Percentiles rank a stretch among this genome's conserved stretches.
Evolutionary conservation across 306 rosid genomes (phyloP).

Genomic region (Parietaria judaica): DNA sequence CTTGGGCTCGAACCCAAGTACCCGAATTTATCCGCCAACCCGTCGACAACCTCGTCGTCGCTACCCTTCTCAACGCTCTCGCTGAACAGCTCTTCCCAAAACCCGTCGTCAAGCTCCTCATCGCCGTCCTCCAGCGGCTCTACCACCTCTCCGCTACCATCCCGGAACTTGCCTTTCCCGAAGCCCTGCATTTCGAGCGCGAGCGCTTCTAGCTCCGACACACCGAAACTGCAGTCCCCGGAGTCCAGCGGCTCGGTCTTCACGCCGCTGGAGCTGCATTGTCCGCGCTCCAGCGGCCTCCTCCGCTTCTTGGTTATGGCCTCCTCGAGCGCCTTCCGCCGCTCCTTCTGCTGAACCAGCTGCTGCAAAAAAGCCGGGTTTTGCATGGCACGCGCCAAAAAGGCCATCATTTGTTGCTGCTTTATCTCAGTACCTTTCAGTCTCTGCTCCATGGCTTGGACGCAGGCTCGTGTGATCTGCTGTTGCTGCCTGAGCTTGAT

Average conservation of each 20-base stretch:
- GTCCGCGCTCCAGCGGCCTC: slow-evolving; percentile 54
- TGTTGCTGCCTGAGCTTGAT: slow-evolving; percentile 73
- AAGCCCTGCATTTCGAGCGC: slow-evolving; percentile 77
- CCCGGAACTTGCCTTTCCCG: slow-evolving; percentile 34
- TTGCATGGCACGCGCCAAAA: slow-evolving; percentile 72
- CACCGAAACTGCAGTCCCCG: slow-evolving; percentile 31
- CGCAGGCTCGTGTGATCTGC: slow-evolving; percentile 42
- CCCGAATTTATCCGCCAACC: slow-evolving; percentile 46
- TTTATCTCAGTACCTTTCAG: slow-evolving; percentile 52
- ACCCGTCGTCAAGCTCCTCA: slow-evolving; percentile 53
- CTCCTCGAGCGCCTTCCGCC: slow-evolving; percentile 47
- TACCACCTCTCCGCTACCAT: slow-evolving; percentile 17
- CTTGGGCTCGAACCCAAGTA: slow-evolving; percentile 37
- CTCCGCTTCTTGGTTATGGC: slow-evolving; percentile 66
- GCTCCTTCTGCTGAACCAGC: slow-evolving; percentile 50
- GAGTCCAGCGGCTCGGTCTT: slow-evolving; percentile 54
- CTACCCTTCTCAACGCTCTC: slow-evolving; percentile 28
- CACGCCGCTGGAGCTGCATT: slow-evolving; percentile 9
- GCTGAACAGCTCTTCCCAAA: slow-evolving; percentile 43
- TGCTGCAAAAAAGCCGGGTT: slow-evolving; percentile 60
- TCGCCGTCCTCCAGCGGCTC: slow-evolving; percentile 40
- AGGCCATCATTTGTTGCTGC: slow-evolving; percentile 80
- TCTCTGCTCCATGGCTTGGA: slow-evolving; percentile 65
- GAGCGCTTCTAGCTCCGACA: slow-evolving; percentile 70
- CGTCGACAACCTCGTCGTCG: slow-evolving; percentile 34